A percentile compares a stretch with the other conserved stretches of the same genome.
These are phyloP conservation scores for Russula emetica DNA, from an alignment of 768 basidiomycete genomes.

Conservation along the genomic window DNA sequence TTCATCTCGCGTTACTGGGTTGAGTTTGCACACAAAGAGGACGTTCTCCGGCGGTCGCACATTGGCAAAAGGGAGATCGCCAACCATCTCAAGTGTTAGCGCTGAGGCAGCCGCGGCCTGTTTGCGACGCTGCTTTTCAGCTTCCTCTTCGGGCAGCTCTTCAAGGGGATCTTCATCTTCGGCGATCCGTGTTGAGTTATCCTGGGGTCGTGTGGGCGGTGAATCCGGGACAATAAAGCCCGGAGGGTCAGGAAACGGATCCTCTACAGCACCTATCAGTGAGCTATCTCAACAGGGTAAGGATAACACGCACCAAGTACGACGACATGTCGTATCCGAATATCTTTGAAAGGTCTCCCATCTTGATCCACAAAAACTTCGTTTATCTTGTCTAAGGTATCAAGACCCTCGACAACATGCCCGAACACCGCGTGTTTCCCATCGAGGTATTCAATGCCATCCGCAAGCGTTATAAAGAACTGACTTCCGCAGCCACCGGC, in stretches of 20 bases:
- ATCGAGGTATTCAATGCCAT: slow-evolving; percentile 92
- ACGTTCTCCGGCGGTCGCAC: slow-evolving; percentile 98
- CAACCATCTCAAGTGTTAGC: slow-evolving; percentile 98
- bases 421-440: slow-evolving; percentile 92
- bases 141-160: slow-evolving; percentile 80
- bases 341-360: slow-evolving; percentile 88
- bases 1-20: slow-evolving; percentile 91
- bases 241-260: slow-evolving; percentile 88
- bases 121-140: slow-evolving; percentile 74
- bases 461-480: slow-evolving; percentile 91
- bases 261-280: slow-evolving; percentile 51
- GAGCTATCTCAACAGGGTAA: not conserved
- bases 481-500: slow-evolving; percentile 87
- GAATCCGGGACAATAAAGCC: slow-evolving; percentile 68
- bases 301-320: slow-evolving; percentile 64
- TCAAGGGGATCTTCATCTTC: slow-evolving; percentile 91
- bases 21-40: slow-evolving; percentile 97
- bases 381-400: slow-evolving; percentile 89
- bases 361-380: slow-evolving; percentile 87
- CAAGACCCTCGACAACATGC: slow-evolving; percentile 89
- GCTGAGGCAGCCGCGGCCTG: slow-evolving; percentile 91
- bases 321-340: slow-evolving; percentile 93
- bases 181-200: slow-evolving; percentile 83
- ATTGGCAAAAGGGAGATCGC: slow-evolving; percentile 96
- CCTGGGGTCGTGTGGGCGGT: slow-evolving; percentile 77